phyloP scores from a whole-genome alignment of 257 asterid genomes.

The Solanum ossicruentum region DNA sequence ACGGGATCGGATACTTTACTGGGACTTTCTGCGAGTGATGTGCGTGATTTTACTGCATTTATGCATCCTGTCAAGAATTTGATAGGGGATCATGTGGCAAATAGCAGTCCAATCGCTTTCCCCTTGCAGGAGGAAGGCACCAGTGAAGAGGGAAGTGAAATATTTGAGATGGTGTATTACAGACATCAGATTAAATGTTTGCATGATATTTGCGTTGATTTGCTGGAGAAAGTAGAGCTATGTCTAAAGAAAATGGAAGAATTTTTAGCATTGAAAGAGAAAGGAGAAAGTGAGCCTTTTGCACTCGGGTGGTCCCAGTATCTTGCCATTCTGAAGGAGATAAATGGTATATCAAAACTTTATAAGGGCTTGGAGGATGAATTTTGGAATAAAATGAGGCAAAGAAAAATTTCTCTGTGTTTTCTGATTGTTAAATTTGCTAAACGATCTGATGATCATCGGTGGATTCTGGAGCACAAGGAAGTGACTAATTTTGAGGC shows the following conservation, averaged over 20 bases:
- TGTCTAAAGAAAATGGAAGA: conserved; percentile 52
- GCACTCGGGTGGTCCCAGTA: conserved; percentile 43
- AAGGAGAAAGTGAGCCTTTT: conserved; percentile 17
- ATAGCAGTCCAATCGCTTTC: conserved; percentile 15
- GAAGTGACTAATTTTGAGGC: conserved; percentile 75
- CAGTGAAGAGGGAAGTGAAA: background rate
- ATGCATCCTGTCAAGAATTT: conserved; percentile 22
- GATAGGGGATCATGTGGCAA: conserved; percentile 11
- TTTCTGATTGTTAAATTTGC: conserved; percentile 57
- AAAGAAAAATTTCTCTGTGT: conserved; percentile 46
- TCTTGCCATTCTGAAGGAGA: conserved; percentile 58
- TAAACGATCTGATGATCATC: conserved; percentile 56
- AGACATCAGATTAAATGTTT: conserved; percentile 27
- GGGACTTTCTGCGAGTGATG: conserved; percentile 28
- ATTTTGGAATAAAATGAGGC: conserved; percentile 54
- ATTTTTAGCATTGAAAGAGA: conserved; percentile 16
- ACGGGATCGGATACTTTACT: conserved; percentile 5
- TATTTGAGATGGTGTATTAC: background rate
- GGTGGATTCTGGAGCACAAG: conserved; percentile 66
- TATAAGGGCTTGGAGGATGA: conserved; percentile 36
- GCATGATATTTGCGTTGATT: conserved; percentile 24
- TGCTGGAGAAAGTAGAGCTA: conserved; percentile 38
- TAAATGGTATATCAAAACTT: conserved; percentile 45
- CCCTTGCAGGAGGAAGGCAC: conserved; percentile 21
- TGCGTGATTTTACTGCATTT: conserved; percentile 49